Evolutionary conservation across 345 rosid genomes (phyloP), one percentile per base, ranked within the genome.

Genomic region (Cardamine resedifolia): DNA sequence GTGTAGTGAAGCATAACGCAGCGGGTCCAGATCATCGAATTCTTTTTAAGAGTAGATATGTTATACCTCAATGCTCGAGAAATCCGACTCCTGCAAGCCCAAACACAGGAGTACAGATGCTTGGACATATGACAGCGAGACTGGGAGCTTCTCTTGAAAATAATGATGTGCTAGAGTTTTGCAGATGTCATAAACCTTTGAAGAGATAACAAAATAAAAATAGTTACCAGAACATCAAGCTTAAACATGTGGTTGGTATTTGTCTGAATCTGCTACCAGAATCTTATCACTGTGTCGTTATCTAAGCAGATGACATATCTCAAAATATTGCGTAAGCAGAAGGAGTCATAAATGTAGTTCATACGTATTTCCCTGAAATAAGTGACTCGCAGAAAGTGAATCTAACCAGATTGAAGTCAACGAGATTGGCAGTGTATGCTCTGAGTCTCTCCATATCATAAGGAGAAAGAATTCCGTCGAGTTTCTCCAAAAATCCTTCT

Each of bases 81-180:
- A 45, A 52, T 88, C 84, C 10, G 78, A 88, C 55, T 83, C 82
- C 83, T 88, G 99, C 85, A 95, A 85, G 41, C 99, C 99, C 66
- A 88, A 71, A 83, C 88, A 90, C 60, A 91, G 83, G 72, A 91
- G 79, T 64, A 95, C 85, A 61, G 97, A 86, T 39, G 98, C 94
- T 79, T 92, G 92, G 71, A 84, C 89, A 71, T 90, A 80, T 7
- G 96, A 83, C 28, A 91, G 66, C 2, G 97, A 73, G 71, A 91
- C 81, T 0, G 96, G 97, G 75, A 95, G 82, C 90, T 81, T 88
- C 89, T 81, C 94, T 76, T 74, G 87, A 59, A 92, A 95, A 82
- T 90, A 95, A 8, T 78, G 75, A 58, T 79, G 86, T 20, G 98
- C 95, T 56, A 95, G 90, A 66, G 72, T 75, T 11, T 93, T 87